phyloP scores from a whole-genome alignment of 352 stramenopile genomes.

The Phytophthora cactorum region DNA sequence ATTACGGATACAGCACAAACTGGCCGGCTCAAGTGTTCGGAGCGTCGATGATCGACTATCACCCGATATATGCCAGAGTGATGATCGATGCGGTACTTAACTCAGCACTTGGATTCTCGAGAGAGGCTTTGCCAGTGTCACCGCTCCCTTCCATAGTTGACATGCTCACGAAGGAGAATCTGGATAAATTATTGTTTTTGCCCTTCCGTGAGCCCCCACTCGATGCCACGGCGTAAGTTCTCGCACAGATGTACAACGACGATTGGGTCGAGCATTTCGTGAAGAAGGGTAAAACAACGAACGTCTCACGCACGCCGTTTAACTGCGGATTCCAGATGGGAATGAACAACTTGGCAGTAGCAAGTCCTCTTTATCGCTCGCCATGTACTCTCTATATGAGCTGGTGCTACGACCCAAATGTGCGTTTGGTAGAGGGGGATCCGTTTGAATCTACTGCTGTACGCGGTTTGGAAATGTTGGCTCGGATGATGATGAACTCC shows the following conservation, averaged over 20 bases:
- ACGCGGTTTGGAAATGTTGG: background rate
- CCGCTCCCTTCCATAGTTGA: background rate
- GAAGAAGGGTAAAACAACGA: constrained; percentile 9
- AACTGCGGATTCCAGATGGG: constrained; percentile 31
- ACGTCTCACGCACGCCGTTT: background rate
- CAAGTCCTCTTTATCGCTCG: constrained; percentile 22
- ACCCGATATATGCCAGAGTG: background rate
- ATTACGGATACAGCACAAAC: constrained; percentile 42
- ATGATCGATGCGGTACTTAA: constrained; percentile 12
- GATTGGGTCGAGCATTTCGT: constrained; percentile 37
- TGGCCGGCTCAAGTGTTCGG: constrained; percentile 32
- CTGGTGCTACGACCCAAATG: constrained; percentile 29
- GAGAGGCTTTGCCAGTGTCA: background rate
- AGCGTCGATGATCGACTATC: constrained; percentile 32
- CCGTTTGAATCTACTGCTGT: constrained; percentile 6
- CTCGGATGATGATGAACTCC: constrained; percentile 1
- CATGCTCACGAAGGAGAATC: constrained; percentile 6
- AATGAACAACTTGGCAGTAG: constrained; percentile 11
- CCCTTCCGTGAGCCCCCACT: constrained; percentile 23
- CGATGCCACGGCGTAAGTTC: constrained; percentile 23
- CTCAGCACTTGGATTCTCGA: constrained; percentile 20
- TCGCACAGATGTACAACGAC: constrained; percentile 14
- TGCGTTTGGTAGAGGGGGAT: constrained; percentile 20
- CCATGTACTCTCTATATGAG: constrained; percentile 27
- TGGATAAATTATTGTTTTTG: constrained; percentile 31